Conservation (phyloP, 139 green algal species). For the Chlorella vulgaris region DNA sequence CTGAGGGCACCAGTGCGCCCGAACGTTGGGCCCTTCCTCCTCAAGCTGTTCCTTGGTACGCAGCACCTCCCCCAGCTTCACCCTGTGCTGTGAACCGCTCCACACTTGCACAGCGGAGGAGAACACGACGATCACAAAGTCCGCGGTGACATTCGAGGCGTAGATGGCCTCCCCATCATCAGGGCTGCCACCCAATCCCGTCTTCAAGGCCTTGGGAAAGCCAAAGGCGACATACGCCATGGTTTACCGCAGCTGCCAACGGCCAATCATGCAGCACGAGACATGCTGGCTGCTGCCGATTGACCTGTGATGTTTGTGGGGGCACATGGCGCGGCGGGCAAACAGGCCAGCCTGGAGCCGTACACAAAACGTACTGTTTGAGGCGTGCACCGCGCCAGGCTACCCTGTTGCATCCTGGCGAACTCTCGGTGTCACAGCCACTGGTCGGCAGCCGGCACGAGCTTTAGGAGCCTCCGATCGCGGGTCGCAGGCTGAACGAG, state of each 20-base stretch:
- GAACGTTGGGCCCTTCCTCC: slow-evolving; percentile 62
- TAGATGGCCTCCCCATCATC: not conserved
- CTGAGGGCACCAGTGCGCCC: slow-evolving; percentile 63
- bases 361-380: too few relatives aligned
- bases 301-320: too few relatives aligned
- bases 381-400: too few relatives aligned
- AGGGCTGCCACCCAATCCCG: not conserved
- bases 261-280: too few relatives aligned
- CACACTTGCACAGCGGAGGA: slow-evolving; percentile 63
- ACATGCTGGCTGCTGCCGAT: too few relatives aligned
- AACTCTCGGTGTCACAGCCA: too few relatives aligned
- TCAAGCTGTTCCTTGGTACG: slow-evolving; percentile 45
- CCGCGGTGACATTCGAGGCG: not conserved
- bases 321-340: too few relatives aligned
- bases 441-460: too few relatives aligned
- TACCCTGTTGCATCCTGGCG: too few relatives aligned
- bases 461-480: too few relatives aligned
- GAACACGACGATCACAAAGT: slow-evolving; percentile 63
- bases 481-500: too few relatives aligned
- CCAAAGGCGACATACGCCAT: slow-evolving; percentile 51
- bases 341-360: too few relatives aligned
- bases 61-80: slow-evolving; percentile 58
- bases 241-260: not conserved
- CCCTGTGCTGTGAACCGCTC: slow-evolving; percentile 58
- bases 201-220: slow-evolving; percentile 40